Percentiles rank a stretch among this genome's conserved stretches.
phyloP scores from a whole-genome alignment of 108 stramenopile species.

The Pseudonitzschia pungens region DNA sequence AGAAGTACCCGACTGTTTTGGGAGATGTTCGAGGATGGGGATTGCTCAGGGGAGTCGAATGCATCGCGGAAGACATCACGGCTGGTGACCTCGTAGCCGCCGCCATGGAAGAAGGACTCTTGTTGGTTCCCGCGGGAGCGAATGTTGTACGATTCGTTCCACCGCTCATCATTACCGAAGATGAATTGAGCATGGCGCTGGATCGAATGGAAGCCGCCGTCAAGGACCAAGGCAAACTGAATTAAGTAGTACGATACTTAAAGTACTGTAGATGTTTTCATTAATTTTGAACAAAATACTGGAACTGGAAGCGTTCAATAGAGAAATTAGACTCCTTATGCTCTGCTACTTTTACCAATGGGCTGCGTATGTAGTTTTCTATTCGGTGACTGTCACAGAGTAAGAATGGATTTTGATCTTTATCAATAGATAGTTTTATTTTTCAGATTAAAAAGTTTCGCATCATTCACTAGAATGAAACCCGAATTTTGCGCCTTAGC shows the following conservation, averaged over 20 bases:
- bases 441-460: no score
- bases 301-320: no score
- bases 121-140: constrained; percentile 92
- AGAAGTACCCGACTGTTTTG: constrained; percentile 77
- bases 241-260: no score
- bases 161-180: constrained; percentile 84
- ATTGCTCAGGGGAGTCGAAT: constrained; percentile 81
- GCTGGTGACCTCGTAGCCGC: constrained; percentile 88
- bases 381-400: no score
- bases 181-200: constrained; percentile 77
- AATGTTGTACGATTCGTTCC: constrained; percentile 95
- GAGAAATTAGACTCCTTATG: no score
- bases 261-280: no score
- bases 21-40: constrained; percentile 94
- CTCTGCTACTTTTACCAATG: no score
- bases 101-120: constrained; percentile 85
- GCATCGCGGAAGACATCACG: constrained; percentile 62
- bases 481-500: constrained; percentile 2
- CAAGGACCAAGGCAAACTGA: constrained; percentile 13
- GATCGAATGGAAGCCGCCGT: constrained; percentile 77
- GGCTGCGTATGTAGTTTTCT: no score
- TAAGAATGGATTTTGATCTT: no score
- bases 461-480: no score
- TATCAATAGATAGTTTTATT: no score
- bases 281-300: no score